These are phyloP conservation scores for Moelleriella libera DNA, from an alignment of 2,329 filamentous ascomycete genomes.

Conservation along the genomic window DNA sequence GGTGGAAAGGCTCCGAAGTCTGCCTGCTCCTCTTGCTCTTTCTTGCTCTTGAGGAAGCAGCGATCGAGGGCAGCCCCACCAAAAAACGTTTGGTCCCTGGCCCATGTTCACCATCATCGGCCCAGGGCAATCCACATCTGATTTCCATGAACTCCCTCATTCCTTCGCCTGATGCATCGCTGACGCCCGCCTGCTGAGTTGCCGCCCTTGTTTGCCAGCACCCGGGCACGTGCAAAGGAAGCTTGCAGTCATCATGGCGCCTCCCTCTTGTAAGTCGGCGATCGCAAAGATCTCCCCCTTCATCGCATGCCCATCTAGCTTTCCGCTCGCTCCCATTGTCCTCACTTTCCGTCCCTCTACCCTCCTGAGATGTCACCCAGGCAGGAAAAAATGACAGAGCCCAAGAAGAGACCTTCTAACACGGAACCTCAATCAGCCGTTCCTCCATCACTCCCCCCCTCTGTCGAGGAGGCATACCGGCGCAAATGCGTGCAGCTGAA, in stretches of 20 bases:
- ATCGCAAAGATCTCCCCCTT: neutral
- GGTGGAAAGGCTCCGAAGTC: no score
- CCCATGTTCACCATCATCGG: no score
- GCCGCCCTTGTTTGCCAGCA: neutral
- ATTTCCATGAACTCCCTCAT: no score
- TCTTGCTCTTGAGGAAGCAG: no score
- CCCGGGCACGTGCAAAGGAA: no score
- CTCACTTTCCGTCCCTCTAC: neutral
- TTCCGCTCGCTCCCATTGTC: neutral
- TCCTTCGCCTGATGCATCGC: no score
- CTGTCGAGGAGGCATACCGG: slow-evolving; percentile 90
- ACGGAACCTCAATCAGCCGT: slow-evolving; percentile 27
- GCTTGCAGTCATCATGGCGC: slow-evolving; percentile 9
- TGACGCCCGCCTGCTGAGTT: neutral
- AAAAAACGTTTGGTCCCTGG: no score
- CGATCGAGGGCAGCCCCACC: no score
- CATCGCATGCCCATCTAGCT: neutral
- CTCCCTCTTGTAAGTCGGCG: slow-evolving; percentile 13
- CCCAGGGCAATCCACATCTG: no score
- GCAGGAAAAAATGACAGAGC: neutral
- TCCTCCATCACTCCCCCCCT: slow-evolving; percentile 59
- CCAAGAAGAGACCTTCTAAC: slow-evolving; percentile 21
- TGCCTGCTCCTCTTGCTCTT: no score
- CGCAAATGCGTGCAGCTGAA: slow-evolving; percentile 93
- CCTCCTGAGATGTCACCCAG: neutral